Evolutionary conservation across 768 basidiomycete species (phyloP), one percentile per base, ranked within the genome.

Genomic region (Psilocybe tampanensis): DNA sequence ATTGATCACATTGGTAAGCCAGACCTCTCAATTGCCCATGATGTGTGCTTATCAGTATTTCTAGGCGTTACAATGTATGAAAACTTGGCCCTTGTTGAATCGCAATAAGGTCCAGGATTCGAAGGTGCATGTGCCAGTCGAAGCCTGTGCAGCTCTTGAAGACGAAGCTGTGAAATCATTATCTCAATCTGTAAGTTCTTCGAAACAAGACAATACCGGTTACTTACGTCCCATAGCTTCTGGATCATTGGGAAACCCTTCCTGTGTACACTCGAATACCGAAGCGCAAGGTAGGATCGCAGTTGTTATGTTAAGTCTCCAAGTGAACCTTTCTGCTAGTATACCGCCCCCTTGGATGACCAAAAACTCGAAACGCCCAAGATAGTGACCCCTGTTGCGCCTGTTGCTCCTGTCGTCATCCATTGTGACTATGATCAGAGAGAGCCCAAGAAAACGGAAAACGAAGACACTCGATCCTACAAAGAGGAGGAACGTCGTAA

Each of bases 31-130:
- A 13, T 18, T 36, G 36, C 26, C 39, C 36, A 23, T 24, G 23
- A 32, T 49, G 21, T 61, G 26, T 50, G 22, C 23, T 33, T 50
- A 22, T 54, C 22, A 22, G 18, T 33, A n/a, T 15, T 39, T 47
- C 44, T 62, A 90, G 89, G 76, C 84, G 5, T 72, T 92, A 54
- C 79, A 86, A 62, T 86, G 84, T 65, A 85, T 92, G 81, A 66
- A 72, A 50, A 78, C 74, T 8, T 98, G 95, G 95, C 92, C 92
- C 0, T 73, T 97, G 33, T 76, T 90, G 48, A 85, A 87, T 42
- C 83, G 90, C 53, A 98, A 97, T 76, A 98, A 98, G 73, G 86
- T 98, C 24, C 91, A 95, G 56, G 94, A 95, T 60, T 84, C 80
- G 0, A 72, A 70, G 53, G 85, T 95, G 50, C 83, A 85, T 55